phyloP scores from a whole-genome alignment of 345 rosid genomes.

The Psidium friedrichsthalianum region DNA sequence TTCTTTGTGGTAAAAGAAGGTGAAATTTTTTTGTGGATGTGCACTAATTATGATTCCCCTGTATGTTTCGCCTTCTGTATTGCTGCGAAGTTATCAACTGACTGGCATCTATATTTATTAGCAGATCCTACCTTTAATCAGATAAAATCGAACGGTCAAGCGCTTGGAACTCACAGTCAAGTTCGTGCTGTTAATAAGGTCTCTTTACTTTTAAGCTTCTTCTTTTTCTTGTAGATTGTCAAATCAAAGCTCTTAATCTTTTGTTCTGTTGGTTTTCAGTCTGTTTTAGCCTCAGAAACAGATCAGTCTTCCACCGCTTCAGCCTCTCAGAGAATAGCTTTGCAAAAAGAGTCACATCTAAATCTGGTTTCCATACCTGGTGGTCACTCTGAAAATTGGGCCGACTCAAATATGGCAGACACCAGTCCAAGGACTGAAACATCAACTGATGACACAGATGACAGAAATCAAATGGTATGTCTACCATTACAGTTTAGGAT shows the following conservation, averaged over 20 bases:
- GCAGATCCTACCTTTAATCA: conserved; percentile 47
- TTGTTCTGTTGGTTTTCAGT: conserved; percentile 8
- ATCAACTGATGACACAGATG: conserved; percentile 86
- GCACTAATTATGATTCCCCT: neutral
- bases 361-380: conserved; percentile 34
- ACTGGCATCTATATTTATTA: neutral
- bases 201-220: neutral
- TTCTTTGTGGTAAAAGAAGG: neutral
- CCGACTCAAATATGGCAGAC: conserved; percentile 61
- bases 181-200: conserved; percentile 44
- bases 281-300: conserved; percentile 23
- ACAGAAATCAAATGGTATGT: conserved; percentile 64
- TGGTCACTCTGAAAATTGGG: conserved; percentile 43
- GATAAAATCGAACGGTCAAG: conserved; percentile 34
- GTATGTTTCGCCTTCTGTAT: neutral
- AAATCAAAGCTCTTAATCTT: neutral
- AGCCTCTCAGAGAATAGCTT: conserved; percentile 20
- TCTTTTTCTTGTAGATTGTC: neutral
- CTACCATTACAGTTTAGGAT: neutral
- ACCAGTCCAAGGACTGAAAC: conserved; percentile 82
- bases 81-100: neutral
- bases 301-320: conserved; percentile 16
- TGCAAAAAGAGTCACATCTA: conserved; percentile 24
- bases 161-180: conserved; percentile 29
- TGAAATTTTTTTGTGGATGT: neutral